Conservation (phyloP, 2,329 filamentous ascomycete genomes). For the Didymella arachidicola region DNA sequence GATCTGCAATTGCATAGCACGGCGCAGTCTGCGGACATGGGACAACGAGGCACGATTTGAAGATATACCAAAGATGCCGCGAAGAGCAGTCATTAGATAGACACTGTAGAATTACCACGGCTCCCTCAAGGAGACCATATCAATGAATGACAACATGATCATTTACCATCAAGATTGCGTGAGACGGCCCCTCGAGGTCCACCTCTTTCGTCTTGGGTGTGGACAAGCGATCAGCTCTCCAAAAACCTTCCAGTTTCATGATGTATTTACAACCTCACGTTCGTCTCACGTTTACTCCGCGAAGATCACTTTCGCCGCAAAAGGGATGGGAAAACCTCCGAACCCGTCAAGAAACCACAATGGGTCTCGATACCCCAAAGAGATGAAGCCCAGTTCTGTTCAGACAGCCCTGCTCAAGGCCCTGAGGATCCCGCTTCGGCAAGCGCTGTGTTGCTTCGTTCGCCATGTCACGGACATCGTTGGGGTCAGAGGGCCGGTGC, state of each 20-base stretch:
- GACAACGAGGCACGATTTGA: conserved; percentile 15
- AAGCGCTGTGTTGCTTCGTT: conserved; percentile 6
- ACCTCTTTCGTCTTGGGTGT: neutral
- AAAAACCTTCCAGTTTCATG: conserved; percentile 3
- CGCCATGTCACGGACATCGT: neutral
- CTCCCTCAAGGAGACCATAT: neutral
- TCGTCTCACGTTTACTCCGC: conserved; percentile 4
- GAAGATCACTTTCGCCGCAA: conserved; percentile 1
- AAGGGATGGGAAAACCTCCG: conserved; percentile 1
- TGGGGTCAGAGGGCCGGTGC: neutral
- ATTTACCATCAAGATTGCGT: neutral
- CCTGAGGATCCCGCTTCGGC: conserved; percentile 4
- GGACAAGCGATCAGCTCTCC: neutral
- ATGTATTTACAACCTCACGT: neutral
- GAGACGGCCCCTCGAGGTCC: neutral
- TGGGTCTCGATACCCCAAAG: neutral
- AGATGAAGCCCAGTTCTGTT: neutral
- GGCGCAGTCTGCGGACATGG: neutral
- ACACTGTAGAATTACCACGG: conserved; percentile 13
- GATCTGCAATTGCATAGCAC: conserved; percentile 12
- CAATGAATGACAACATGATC: conserved; percentile 8
- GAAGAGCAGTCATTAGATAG: conserved; percentile 10
- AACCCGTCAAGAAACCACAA: neutral
- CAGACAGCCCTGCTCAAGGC: conserved; percentile 1
- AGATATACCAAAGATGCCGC: conserved; percentile 14